These are phyloP conservation scores for Dacryopinax primogenitus DNA, from an alignment of 768 basidiomycete genomes.

Conservation along the genomic window DNA sequence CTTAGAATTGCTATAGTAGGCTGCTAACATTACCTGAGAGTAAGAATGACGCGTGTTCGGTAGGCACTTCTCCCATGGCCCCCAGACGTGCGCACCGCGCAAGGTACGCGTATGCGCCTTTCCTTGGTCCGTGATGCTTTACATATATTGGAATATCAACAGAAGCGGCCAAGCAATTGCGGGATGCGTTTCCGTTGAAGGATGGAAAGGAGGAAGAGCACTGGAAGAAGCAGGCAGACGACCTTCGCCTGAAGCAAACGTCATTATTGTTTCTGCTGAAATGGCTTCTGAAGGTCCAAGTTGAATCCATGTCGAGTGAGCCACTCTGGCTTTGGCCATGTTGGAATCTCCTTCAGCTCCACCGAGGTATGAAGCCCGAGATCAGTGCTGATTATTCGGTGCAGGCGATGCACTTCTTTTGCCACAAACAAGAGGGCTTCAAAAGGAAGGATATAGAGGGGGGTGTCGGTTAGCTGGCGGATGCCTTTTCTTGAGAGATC, in stretches of 20 bases:
- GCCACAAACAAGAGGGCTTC: not conserved
- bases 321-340: not conserved
- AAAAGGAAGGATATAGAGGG: not conserved
- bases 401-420: not conserved
- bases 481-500: not conserved
- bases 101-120: not conserved
- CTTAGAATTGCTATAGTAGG: not conserved
- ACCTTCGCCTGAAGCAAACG: not conserved
- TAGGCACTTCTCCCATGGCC: conserved; percentile 1
- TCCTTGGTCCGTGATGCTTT: not conserved
- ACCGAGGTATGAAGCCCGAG: not conserved
- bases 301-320: not conserved
- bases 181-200: not conserved
- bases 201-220: not conserved
- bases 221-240: not conserved
- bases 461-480: not conserved
- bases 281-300: not conserved
- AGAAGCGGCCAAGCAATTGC: not conserved
- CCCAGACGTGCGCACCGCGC: not conserved
- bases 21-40: not conserved
- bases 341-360: not conserved
- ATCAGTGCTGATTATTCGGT: not conserved
- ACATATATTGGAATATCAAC: not conserved
- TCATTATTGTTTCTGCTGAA: not conserved
- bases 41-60: not conserved